phyloP scores from a whole-genome alignment of 163 green algal genomes.

The Volvox carteri region DNA sequence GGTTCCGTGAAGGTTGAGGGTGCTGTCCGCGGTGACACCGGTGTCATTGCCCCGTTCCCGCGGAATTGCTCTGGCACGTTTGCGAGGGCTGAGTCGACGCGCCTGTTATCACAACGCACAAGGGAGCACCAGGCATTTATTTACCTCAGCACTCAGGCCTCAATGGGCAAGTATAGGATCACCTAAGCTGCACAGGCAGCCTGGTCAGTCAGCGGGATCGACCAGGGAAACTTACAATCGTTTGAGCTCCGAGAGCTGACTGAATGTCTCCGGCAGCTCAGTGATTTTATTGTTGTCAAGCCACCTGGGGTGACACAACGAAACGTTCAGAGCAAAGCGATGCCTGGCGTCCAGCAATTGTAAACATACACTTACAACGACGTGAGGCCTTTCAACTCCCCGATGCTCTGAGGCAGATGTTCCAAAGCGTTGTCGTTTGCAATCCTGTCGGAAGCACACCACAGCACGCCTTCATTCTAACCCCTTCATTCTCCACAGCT shows the following conservation, averaged over 20 bases:
- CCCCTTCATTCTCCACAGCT: too few relatives aligned
- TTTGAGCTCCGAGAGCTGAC: slow-evolving; percentile 42
- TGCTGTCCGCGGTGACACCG: not conserved
- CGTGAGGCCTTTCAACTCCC: slow-evolving; percentile 32
- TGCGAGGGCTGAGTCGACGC: not conserved
- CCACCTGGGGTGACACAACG: slow-evolving; percentile 11
- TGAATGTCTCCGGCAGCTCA: slow-evolving; percentile 47
- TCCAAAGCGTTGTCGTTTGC: slow-evolving; percentile 53
- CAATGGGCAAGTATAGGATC: too few relatives aligned
- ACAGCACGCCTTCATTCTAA: not conserved
- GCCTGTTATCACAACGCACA: not conserved
- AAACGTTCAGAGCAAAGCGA: not conserved
- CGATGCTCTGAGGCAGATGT: slow-evolving; percentile 45
- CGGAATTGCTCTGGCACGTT: slow-evolving; percentile 39
- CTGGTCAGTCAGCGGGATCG: too few relatives aligned
- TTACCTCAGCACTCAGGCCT: too few relatives aligned
- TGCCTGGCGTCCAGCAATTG: not conserved
- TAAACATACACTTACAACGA: slow-evolving; percentile 36
- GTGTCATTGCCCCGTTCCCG: not conserved
- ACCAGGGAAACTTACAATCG: slow-evolving; percentile 31
- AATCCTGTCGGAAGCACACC: slow-evolving; percentile 26
- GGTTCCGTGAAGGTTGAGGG: not conserved
- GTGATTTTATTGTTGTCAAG: slow-evolving; percentile 48
- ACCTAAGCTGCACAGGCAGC: too few relatives aligned
- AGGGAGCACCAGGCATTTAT: too few relatives aligned